Evolutionary conservation across 148 eudicot species (phyloP).

Genomic region (Limonium bicolor): DNA sequence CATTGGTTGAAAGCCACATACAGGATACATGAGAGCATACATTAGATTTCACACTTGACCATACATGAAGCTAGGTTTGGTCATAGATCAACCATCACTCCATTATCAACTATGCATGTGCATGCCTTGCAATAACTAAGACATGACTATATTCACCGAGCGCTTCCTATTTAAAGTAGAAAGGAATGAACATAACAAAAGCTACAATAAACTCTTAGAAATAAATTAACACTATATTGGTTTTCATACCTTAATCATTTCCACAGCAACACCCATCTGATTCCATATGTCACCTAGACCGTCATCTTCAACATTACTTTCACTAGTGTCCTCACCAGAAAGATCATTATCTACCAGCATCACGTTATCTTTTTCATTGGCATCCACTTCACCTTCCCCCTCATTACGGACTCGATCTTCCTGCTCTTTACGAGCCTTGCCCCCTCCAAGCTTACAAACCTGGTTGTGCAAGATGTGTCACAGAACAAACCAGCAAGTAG

Average conservation of each 20-base stretch:
- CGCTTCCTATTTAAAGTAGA: neutral
- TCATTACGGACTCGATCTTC: constrained; percentile 9
- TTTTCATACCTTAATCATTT: constrained; percentile 57
- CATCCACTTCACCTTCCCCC: constrained; percentile 2
- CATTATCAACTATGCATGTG: too few relatives aligned
- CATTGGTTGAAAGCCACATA: too few relatives aligned
- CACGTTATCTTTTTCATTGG: constrained; percentile 38
- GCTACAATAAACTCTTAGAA: too few relatives aligned
- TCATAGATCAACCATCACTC: too few relatives aligned
- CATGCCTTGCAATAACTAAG: neutral
- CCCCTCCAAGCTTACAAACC: constrained; percentile 16
- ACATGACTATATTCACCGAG: too few relatives aligned
- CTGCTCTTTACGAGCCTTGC: constrained; percentile 10
- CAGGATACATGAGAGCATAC: too few relatives aligned
- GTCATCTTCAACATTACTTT: constrained; percentile 23
- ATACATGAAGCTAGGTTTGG: too few relatives aligned
- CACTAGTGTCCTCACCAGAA: constrained; percentile 19
- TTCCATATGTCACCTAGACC: constrained; percentile 73
- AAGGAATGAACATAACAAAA: neutral
- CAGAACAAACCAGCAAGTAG: too few relatives aligned
- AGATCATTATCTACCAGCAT: constrained; percentile 37
- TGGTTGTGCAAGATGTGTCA: too few relatives aligned
- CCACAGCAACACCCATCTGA: constrained; percentile 68
- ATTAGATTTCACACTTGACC: too few relatives aligned
- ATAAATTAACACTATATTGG: neutral